phyloP scores from a whole-genome alignment of 202 grass and related monocot species.

The Alloteropsis angusta region DNA sequence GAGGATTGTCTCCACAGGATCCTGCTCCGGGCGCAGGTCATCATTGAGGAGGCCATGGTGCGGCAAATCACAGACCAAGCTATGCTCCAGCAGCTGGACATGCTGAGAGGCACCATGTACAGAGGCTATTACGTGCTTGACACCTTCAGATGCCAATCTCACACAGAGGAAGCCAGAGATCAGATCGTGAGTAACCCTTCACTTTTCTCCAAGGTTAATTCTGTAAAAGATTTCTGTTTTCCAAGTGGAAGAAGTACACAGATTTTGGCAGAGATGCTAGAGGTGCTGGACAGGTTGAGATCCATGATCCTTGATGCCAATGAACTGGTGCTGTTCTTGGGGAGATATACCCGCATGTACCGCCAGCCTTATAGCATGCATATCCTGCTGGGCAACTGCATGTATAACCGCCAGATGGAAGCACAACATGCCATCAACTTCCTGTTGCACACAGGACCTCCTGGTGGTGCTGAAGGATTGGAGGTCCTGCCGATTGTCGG shows the following conservation, averaged over 20 bases:
- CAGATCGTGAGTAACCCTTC: neutral
- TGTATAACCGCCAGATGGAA: conserved; percentile 1
- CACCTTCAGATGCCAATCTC: neutral
- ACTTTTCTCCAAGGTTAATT: neutral
- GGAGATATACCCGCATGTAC: neutral
- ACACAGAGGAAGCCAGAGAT: neutral
- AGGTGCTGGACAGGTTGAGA: neutral
- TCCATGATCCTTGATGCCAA: neutral
- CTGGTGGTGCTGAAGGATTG: neutral
- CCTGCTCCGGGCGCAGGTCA: neutral
- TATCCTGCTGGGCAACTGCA: neutral
- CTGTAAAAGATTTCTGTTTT: neutral
- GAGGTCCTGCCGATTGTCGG: neutral
- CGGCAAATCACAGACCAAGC: neutral
- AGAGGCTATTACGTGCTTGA: neutral
- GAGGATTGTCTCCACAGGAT: neutral
- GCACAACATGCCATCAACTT: neutral
- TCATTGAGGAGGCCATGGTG: neutral
- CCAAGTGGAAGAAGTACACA: neutral
- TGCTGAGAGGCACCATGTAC: neutral
- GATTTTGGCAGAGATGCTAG: neutral
- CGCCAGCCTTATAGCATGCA: neutral
- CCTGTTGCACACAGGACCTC: neutral
- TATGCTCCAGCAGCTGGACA: neutral
- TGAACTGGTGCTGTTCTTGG: neutral